A percentile compares a stretch with the other conserved stretches of the same genome.
Evolutionary conservation across 2,329 filamentous ascomycete genomes (phyloP).

Genomic region (Bipolaris gigantea): DNA sequence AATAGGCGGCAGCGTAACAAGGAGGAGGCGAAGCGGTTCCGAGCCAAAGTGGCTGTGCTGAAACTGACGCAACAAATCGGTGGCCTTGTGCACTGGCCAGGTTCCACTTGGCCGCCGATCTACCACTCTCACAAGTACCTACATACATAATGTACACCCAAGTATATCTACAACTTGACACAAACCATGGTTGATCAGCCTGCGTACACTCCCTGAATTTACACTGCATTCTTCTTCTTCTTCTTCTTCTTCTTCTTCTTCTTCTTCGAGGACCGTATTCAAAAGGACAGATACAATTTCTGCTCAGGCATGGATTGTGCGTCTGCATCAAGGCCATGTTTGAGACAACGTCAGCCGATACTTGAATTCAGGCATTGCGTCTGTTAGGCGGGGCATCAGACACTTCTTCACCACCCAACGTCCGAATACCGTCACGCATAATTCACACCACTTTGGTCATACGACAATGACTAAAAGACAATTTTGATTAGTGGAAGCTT

Average conservation of each 20-base stretch:
- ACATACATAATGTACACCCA: too few species aligned
- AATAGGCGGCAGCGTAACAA: conserved; percentile 15
- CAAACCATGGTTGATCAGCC: not conserved
- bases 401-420: not conserved
- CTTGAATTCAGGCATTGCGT: not conserved
- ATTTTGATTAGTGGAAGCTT: conserved; percentile 21
- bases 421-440: not conserved
- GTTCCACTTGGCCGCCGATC: conserved; percentile 14
- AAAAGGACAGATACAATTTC: not conserved
- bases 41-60: conserved; percentile 12
- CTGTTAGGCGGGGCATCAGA: not conserved
- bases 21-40: conserved; percentile 21
- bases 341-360: conserved; percentile 6
- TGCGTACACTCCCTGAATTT: not conserved
- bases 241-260: not conserved
- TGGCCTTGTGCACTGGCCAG: conserved; percentile 17
- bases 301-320: not conserved
- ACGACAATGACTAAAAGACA: conserved; percentile 5
- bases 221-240: not conserved
- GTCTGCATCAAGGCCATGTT: not conserved
- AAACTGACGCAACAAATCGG: conserved; percentile 16
- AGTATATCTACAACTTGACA: not conserved
- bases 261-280: not conserved
- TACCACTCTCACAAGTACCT: conserved; percentile 15
- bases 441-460: not conserved